Conservation (phyloP, 352 stramenopile genomes). For the Nothophytophthora sp. region DNA sequence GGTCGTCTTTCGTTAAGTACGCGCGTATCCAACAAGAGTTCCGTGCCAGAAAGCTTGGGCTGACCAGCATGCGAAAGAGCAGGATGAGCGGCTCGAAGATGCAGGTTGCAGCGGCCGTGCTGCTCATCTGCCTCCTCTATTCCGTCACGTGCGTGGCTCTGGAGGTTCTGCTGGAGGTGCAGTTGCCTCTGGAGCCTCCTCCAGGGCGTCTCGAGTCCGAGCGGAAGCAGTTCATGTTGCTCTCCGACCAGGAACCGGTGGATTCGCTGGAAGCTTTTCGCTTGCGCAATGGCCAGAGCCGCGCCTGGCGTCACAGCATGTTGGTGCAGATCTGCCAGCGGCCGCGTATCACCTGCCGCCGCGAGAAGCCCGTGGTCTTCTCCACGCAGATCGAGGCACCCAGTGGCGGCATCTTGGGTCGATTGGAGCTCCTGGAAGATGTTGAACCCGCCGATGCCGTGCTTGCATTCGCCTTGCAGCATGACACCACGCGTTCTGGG, state of each 20-base stretch:
- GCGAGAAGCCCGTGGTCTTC: slow-evolving; percentile 41
- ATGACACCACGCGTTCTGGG: slow-evolving; percentile 28
- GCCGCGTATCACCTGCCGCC: slow-evolving; percentile 39
- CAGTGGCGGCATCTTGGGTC: slow-evolving; percentile 27
- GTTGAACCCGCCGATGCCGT: slow-evolving; percentile 55
- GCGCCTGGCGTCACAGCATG: slow-evolving; percentile 36
- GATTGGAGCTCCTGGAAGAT: slow-evolving; percentile 52
- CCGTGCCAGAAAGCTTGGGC: too few relatives aligned
- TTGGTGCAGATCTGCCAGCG: slow-evolving; percentile 41
- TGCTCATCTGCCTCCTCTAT: slow-evolving; percentile 16
- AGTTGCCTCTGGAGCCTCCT: slow-evolving; percentile 26
- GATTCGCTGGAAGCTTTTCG: slow-evolving; percentile 59
- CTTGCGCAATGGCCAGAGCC: slow-evolving; percentile 28
- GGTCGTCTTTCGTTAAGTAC: neutral
- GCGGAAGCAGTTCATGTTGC: slow-evolving; percentile 31
- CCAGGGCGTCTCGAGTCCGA: too few relatives aligned
- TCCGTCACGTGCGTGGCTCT: slow-evolving; percentile 19
- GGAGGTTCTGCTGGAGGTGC: slow-evolving; percentile 23
- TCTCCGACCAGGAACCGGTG: slow-evolving; percentile 47
- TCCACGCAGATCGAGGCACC: slow-evolving; percentile 35
- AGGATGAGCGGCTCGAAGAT: too few relatives aligned
- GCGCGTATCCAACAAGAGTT: slow-evolving; percentile 1
- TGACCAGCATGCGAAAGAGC: too few relatives aligned
- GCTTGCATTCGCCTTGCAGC: slow-evolving; percentile 33
- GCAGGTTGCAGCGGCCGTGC: too few relatives aligned